Evolutionary conservation across 495 filamentous ascomycete genomes (phyloP).

Genomic region (Rhizodiscina lignyota): DNA sequence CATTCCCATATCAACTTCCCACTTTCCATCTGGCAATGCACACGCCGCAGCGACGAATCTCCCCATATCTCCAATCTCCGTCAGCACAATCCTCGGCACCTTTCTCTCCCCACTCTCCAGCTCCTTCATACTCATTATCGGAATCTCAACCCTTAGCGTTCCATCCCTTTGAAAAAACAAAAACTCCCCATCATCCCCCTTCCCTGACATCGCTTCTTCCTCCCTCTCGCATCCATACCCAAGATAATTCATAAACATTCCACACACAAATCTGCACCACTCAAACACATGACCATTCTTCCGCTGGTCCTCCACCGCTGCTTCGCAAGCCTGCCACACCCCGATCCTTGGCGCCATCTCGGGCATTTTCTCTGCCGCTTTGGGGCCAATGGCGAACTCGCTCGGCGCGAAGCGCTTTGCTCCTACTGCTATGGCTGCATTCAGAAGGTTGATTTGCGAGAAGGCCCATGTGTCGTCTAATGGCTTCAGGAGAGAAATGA

Average conservation of each 20-base stretch:
- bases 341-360: constrained; percentile 8
- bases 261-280: constrained; percentile 14
- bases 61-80: constrained; percentile 18
- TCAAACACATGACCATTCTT: constrained; percentile 16
- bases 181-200: constrained; percentile 12
- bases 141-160: constrained; percentile 11
- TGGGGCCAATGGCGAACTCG: constrained; percentile 13
- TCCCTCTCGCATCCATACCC: constrained; percentile 13
- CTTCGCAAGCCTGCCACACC: constrained; percentile 13
- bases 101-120: constrained; percentile 6
- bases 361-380: constrained; percentile 7
- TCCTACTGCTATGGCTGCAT: constrained; percentile 17
- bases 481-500: too few relatives aligned
- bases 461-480: constrained; percentile 7
- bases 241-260: constrained; percentile 24
- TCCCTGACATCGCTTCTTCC: constrained; percentile 10
- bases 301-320: constrained; percentile 3
- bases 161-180: constrained; percentile 17
- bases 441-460: constrained; percentile 15
- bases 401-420: constrained; percentile 19
- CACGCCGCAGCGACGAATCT: constrained; percentile 14
- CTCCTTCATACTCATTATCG: constrained; percentile 7
- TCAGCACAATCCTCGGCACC: constrained; percentile 12
- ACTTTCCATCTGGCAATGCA: constrained; percentile 12
- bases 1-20: constrained; percentile 20